Conservation (phyloP, 2,329 filamentous ascomycete genomes). For the Didymosphaeria variabile region DNA sequence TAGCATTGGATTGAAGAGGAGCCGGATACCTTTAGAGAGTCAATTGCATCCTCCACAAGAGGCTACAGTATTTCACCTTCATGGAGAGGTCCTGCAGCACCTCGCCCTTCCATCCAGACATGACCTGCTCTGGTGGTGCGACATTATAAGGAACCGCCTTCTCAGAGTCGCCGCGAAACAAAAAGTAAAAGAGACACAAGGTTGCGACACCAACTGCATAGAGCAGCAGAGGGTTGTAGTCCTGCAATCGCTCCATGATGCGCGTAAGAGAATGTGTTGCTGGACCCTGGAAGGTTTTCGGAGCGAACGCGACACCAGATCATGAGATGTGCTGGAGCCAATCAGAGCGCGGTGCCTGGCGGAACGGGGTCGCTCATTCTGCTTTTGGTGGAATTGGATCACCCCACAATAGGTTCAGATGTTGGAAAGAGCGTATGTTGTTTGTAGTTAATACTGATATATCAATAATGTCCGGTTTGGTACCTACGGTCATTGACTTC, state of each 20-base stretch:
- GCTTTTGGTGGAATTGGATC: background rate
- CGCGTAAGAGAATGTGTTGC: constrained; percentile 15
- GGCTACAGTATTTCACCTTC: constrained; percentile 57
- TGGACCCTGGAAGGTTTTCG: constrained; percentile 15
- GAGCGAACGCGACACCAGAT: constrained; percentile 11
- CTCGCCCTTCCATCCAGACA: constrained; percentile 61
- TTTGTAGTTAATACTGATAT: too few relatives aligned
- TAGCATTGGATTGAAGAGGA: constrained; percentile 81
- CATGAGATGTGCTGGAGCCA: constrained; percentile 14
- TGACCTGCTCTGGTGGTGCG: constrained; percentile 68
- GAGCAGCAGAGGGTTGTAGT: constrained; percentile 32
- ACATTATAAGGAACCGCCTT: constrained; percentile 67
- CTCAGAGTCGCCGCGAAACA: constrained; percentile 47
- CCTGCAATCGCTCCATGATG: constrained; percentile 40
- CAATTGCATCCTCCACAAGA: constrained; percentile 11
- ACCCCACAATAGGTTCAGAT: too few relatives aligned
- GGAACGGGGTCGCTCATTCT: background rate
- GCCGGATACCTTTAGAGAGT: constrained; percentile 60
- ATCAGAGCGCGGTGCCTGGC: constrained; percentile 13
- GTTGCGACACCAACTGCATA: constrained; percentile 33
- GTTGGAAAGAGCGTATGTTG: too few relatives aligned
- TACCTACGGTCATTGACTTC: too few relatives aligned
- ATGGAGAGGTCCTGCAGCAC: constrained; percentile 68
- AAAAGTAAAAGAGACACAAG: constrained; percentile 32
- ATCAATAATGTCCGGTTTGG: too few relatives aligned